A percentile compares a stretch with the other conserved stretches of the same genome.
These are phyloP conservation scores for Colletotrichum sp. DNA, from an alignment of 2,329 filamentous ascomycete species.

Conservation along the genomic window DNA sequence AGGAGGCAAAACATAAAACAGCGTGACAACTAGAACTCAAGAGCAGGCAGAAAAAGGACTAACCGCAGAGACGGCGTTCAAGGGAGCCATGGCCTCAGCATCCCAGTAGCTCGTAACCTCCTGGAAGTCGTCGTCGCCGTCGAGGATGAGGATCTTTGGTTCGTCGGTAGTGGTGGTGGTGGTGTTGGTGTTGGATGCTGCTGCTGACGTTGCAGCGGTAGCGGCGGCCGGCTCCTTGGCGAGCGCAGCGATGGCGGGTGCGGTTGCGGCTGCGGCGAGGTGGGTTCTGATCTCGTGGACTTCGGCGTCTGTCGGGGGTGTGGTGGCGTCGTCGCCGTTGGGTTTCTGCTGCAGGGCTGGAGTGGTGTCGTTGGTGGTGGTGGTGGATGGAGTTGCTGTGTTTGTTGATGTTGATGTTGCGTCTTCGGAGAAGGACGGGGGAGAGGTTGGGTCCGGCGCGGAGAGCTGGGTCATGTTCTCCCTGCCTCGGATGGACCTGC, in stretches of 20 bases:
- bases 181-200: not conserved
- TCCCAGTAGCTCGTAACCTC: conserved; percentile 61
- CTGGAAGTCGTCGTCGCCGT: conserved; percentile 20
- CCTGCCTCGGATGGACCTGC: conserved; percentile 11
- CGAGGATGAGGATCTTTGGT: not conserved
- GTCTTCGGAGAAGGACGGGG: conserved; percentile 19
- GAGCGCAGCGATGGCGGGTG: not conserved
- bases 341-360: conserved; percentile 10
- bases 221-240: conserved; percentile 16
- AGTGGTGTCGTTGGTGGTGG: not conserved
- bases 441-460: conserved; percentile 21
- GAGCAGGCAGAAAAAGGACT: conserved; percentile 33
- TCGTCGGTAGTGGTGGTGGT: not conserved
- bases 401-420: not conserved
- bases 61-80: conserved; percentile 60
- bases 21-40: not conserved
- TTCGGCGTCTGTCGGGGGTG: conserved; percentile 19
- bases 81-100: conserved; percentile 59
- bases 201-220: conserved; percentile 4
- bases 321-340: not conserved
- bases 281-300: conserved; percentile 21
- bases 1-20: not conserved
- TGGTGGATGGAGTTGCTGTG: not conserved
- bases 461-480: conserved; percentile 23
- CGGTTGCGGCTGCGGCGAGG: conserved; percentile 19